These are phyloP conservation scores for thale cress (Arabidopsis thaliana) DNA, from an alignment of 345 rosid genomes.

Conservation along the genomic window TAIR10.1 NC_003075.7:8301501-8302000, in stretches of 20 bases:
- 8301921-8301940: background rate
- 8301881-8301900: background rate
- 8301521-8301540: slow-evolving; percentile 24
- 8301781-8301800: slow-evolving; percentile 98
- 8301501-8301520: slow-evolving; percentile 33
- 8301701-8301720: background rate
- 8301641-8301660: slow-evolving; percentile 6
- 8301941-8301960: background rate
- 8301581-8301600: slow-evolving; percentile 36
- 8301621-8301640: slow-evolving; percentile 14
- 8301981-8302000: background rate
- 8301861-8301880: background rate
- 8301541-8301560: slow-evolving; percentile 28
- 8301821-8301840: too few species aligned
- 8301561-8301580: slow-evolving; percentile 35
- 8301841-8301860: too few species aligned
- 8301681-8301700: too few species aligned
- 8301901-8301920: background rate
- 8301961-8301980: background rate
- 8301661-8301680: slow-evolving; percentile 1
- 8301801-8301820: accelerated
- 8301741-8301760: slow-evolving; percentile 99
- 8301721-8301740: slow-evolving; percentile 58
- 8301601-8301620: slow-evolving; percentile 29
- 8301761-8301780: slow-evolving; percentile 99